Percentiles rank a stretch among this genome's conserved stretches.
Evolutionary conservation across 306 rosid genomes (phyloP).

Genomic region (Rubus parviflorus): DNA sequence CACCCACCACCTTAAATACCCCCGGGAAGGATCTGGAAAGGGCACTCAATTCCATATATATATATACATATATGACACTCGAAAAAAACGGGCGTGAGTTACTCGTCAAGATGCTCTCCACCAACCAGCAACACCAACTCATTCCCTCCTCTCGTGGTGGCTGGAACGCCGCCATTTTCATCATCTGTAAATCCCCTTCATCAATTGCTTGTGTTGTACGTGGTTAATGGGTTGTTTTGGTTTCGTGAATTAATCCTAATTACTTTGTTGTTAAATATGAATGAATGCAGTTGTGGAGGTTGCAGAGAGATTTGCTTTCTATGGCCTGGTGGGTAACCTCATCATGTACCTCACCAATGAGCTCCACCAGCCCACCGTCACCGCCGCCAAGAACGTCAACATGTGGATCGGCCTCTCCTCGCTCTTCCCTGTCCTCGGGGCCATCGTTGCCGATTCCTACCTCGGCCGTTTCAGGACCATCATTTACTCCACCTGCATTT

Average conservation of each 20-base stretch:
- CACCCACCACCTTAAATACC: not conserved
- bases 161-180: slow-evolving; percentile 27
- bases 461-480: slow-evolving; percentile 64
- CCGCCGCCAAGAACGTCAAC: slow-evolving; percentile 58
- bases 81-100: not conserved
- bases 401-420: slow-evolving; percentile 61
- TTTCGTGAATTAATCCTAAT: not conserved
- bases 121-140: not conserved
- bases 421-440: slow-evolving; percentile 58
- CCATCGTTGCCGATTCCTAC: slow-evolving; percentile 55
- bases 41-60: not conserved
- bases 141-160: slow-evolving; percentile 1
- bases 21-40: not conserved
- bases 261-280: not conserved
- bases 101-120: not conserved
- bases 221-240: not conserved
- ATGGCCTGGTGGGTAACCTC: slow-evolving; percentile 33
- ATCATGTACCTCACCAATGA: slow-evolving; percentile 39
- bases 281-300: slow-evolving; percentile 35
- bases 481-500: slow-evolving; percentile 44
- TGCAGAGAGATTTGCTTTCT: slow-evolving; percentile 39
- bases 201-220: not conserved
- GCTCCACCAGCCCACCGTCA: slow-evolving; percentile 42
- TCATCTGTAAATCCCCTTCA: slow-evolving; percentile 10
- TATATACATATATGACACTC: not conserved